phyloP scores from a whole-genome alignment of 1,284 basidiomycete genomes.

The Puccinia novopanici region DNA sequence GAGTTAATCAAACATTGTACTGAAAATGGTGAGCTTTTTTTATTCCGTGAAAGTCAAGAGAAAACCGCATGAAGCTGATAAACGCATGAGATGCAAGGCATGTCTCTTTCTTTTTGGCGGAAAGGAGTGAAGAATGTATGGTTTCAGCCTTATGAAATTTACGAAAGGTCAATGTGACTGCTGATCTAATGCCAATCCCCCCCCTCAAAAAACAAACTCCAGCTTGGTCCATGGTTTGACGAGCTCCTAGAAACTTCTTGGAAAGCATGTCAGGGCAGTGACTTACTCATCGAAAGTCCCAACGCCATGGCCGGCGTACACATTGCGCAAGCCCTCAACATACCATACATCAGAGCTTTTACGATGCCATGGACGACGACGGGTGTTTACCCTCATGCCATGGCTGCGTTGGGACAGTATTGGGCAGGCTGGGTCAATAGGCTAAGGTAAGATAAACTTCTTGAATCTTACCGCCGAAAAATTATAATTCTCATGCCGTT shows the following conservation, averaged over 20 bases:
- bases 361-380: conserved; percentile 58
- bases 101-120: conserved; percentile 83
- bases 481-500: neutral
- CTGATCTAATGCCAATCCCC: no score
- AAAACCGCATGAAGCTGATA: neutral
- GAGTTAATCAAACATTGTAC: conserved; percentile 57
- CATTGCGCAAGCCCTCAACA: conserved; percentile 56
- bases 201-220: neutral
- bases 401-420: conserved; percentile 52
- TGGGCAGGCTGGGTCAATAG: conserved; percentile 21
- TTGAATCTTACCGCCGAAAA: neutral
- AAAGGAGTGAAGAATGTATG: conserved; percentile 80
- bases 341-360: conserved; percentile 57
- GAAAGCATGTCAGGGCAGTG: conserved; percentile 55
- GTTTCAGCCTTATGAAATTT: no score
- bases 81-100: neutral
- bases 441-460: neutral
- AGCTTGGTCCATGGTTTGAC: conserved; percentile 57
- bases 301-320: conserved; percentile 57
- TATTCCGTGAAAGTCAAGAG: neutral
- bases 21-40: conserved; percentile 54
- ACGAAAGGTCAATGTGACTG: no score
- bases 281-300: conserved; percentile 57
- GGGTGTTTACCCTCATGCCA: conserved; percentile 56
- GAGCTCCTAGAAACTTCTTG: conserved; percentile 55